phyloP scores from a whole-genome alignment of 192 early-diverging fungal species.

The Backusella westeae region DNA sequence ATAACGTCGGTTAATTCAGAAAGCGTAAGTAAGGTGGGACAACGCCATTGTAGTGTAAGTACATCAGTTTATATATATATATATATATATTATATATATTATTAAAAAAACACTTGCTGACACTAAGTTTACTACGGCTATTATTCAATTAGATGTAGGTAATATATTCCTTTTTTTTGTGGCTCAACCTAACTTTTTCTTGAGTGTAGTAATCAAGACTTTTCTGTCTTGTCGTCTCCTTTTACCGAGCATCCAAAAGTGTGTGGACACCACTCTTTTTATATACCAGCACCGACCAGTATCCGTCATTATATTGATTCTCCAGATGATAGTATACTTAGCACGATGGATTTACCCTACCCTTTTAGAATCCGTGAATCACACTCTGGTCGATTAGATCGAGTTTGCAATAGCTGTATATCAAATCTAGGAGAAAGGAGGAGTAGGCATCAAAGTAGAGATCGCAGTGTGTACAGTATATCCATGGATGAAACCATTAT shows the following conservation, averaged over 20 bases:
- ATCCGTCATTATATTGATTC: background rate
- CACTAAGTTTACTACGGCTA: background rate
- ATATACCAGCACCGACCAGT: background rate
- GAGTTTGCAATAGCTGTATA: background rate
- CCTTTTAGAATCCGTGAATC: background rate
- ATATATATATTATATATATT: background rate
- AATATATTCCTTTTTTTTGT: background rate
- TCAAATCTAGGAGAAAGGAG: background rate
- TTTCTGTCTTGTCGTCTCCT: background rate
- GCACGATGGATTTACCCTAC: background rate
- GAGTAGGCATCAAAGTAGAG: background rate
- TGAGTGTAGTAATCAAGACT: background rate
- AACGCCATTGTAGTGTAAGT: background rate
- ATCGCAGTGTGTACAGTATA: background rate
- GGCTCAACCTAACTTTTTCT: background rate
- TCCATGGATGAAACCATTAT: background rate
- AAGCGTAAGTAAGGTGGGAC: background rate
- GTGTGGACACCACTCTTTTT: background rate
- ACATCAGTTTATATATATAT: background rate
- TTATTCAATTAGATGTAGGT: background rate
- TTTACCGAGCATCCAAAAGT: slow-evolving; percentile 2
- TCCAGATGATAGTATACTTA: background rate
- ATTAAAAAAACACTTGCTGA: background rate
- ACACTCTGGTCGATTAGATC: background rate
- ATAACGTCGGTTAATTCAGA: background rate